Conservation (phyloP, 2,329 filamentous ascomycete genomes). For the Endoconidiophora polonica region DNA sequence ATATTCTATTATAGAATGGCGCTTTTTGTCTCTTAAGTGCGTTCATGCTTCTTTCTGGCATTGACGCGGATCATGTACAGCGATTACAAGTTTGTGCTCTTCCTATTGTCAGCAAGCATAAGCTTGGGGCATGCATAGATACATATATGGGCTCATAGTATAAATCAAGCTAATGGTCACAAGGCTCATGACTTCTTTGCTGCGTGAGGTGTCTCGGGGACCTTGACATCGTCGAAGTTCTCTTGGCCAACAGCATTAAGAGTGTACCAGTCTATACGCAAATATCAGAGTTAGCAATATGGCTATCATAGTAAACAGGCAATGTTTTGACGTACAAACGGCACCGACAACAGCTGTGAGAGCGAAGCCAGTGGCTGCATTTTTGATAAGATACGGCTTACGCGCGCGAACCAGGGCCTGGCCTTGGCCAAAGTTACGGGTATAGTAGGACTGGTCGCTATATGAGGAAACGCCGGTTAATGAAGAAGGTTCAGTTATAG, state of each 20-base stretch:
- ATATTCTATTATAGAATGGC: neutral
- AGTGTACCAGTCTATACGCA: slow-evolving; percentile 35
- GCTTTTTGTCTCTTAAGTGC: neutral
- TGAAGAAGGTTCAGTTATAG: neutral
- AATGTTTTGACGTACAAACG: slow-evolving; percentile 53
- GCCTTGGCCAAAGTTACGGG: slow-evolving; percentile 68
- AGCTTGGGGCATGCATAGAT: neutral
- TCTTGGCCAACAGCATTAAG: slow-evolving; percentile 85
- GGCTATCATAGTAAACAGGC: neutral
- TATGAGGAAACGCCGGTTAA: neutral
- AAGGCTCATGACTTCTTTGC: slow-evolving; percentile 15
- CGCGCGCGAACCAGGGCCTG: slow-evolving; percentile 82
- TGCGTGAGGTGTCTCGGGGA: slow-evolving; percentile 50
- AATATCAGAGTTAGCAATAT: neutral
- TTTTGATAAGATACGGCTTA: slow-evolving; percentile 82
- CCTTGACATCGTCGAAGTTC: slow-evolving; percentile 87
- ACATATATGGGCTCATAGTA: neutral
- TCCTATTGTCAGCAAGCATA: neutral
- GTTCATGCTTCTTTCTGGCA: neutral
- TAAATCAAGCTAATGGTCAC: neutral
- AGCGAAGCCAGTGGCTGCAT: slow-evolving; percentile 62
- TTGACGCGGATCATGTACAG: neutral
- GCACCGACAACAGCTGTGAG: slow-evolving; percentile 61
- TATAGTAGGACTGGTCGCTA: slow-evolving; percentile 50
- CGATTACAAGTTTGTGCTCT: no score